Evolutionary conservation across 1,284 basidiomycete species (phyloP), one percentile per base, ranked within the genome.

Genomic region (Athelia sp.): DNA sequence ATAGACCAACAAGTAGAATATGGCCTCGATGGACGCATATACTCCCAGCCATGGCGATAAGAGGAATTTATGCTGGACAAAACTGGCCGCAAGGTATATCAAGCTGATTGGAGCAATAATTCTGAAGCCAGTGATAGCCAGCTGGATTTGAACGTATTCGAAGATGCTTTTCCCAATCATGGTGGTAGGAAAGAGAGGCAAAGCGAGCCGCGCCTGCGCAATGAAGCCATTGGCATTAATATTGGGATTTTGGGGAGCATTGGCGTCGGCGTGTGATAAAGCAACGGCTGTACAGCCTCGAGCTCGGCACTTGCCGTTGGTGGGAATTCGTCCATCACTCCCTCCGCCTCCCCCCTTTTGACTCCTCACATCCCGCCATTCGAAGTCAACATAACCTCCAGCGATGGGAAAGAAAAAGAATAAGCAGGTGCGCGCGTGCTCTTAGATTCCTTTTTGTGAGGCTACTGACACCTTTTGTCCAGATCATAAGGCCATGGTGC

Each of bases 401-500:
- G 26, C 47, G 19, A 75, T 75, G 73, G 72, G 68, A 3, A 75
- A 74, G 57, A 75, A 74, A 61, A 73, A 73, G 67, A 74, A 69
- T 53, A 72, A 69, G 53, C 71, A 69, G 64, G 71, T 63, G 6
- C 26, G 26, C 26, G 46, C 38, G 61, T 56, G 2, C 4, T 22
- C 19, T 10, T 15, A 19, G 23, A 17, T 42, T 40, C 4, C 23
- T 19, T 14, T 31, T 3, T 14, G 29, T 22, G 2, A 23, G 13
- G 50, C 46, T 45, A 17, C 50, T 46, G 31, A 34, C 45, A 22
- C 55, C 14, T 43, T 32, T 47, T 36, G 23, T 45, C 3, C 54
- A 93, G 91, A 73, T 93, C 52, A 81, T 94, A 59, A 87, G 90
- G 36, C 92, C 93, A 17, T 95, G 93, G 92, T 96, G 93, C 73